These are phyloP conservation scores for Cryptosporidium ryanae DNA, from an alignment of 169 alveolate genomes.

Conservation along the genomic window DNA sequence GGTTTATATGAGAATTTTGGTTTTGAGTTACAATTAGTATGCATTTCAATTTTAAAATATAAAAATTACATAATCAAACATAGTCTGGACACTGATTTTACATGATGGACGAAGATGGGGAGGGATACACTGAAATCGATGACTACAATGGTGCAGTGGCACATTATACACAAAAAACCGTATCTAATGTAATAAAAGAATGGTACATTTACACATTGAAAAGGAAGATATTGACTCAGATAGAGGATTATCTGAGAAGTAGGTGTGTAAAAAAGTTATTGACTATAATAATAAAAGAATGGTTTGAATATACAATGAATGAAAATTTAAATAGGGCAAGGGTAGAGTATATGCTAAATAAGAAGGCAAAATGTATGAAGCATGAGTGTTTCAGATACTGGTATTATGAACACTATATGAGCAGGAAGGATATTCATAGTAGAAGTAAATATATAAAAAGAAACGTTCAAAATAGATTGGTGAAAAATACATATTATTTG, in stretches of 20 bases:
- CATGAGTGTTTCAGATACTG: neutral
- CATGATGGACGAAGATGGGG: neutral
- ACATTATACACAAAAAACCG: constrained; percentile 38
- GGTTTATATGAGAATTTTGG: neutral
- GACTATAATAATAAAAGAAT: neutral
- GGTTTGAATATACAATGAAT: constrained; percentile 38
- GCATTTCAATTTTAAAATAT: too few species aligned
- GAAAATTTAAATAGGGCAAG: constrained; percentile 19
- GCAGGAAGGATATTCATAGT: neutral
- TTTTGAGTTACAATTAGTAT: too few species aligned
- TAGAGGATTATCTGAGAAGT: constrained; percentile 28
- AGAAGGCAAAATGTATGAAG: neutral
- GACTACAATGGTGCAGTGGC: constrained; percentile 52
- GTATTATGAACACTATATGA: constrained; percentile 50
- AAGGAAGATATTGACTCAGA: constrained; percentile 10
- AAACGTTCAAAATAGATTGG: neutral
- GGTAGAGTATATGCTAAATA: constrained; percentile 3
- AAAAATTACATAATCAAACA: neutral
- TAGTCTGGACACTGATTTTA: neutral
- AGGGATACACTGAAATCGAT: constrained; percentile 5
- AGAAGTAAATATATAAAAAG: neutral
- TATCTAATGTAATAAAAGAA: constrained; percentile 38
- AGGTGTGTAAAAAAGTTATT: neutral
- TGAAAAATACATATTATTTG: neutral
- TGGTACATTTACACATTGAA: constrained; percentile 52